Percentiles rank a stretch among this genome's conserved stretches.
phyloP scores from a whole-genome alignment of 2,329 filamentous ascomycete genomes.

The Zalaria obscura region DNA sequence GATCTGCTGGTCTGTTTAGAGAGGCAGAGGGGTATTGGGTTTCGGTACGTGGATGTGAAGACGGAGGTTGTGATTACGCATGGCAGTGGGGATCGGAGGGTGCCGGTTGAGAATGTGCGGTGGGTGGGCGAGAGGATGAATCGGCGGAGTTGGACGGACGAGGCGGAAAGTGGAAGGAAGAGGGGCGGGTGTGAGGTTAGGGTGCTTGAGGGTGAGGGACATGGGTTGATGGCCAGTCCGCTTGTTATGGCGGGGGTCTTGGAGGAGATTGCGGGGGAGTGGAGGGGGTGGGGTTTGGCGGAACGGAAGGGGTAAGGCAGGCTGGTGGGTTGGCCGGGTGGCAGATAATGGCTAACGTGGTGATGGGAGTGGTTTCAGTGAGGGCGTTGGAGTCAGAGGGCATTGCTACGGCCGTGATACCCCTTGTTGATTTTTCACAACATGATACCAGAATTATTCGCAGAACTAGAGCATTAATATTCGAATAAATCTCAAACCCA shows the following conservation, averaged over 20 bases:
- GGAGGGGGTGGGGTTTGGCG: conserved; percentile 27
- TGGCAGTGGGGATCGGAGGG: conserved; percentile 75
- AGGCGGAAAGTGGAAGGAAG: conserved; percentile 4
- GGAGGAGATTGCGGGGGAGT: conserved; percentile 86
- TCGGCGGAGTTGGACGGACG: conserved; percentile 4
- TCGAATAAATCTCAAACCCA: too few relatives aligned
- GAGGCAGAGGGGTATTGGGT: conserved; percentile 79
- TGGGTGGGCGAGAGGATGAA: conserved; percentile 92
- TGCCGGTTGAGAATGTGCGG: conserved; percentile 86
- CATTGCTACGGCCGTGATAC: too few relatives aligned
- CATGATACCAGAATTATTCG: too few relatives aligned
- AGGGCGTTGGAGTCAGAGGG: background rate
- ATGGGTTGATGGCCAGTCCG: conserved; percentile 91
- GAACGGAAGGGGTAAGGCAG: background rate
- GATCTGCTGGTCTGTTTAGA: conserved; percentile 89
- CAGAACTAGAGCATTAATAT: too few relatives aligned
- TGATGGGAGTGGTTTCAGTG: background rate
- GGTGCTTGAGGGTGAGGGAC: conserved; percentile 79
- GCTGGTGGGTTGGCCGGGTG: too few relatives aligned
- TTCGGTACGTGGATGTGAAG: conserved; percentile 92
- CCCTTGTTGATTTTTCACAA: too few relatives aligned
- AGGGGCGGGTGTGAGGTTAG: conserved; percentile 59
- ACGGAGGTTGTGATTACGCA: conserved; percentile 87
- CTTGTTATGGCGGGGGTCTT: conserved; percentile 87
- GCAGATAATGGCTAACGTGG: background rate